Percentiles rank a stretch among this genome's conserved stretches.
Conservation (phyloP, 2,329 filamentous ascomycete genomes). For the Cladophialophora yegresii region DNA sequence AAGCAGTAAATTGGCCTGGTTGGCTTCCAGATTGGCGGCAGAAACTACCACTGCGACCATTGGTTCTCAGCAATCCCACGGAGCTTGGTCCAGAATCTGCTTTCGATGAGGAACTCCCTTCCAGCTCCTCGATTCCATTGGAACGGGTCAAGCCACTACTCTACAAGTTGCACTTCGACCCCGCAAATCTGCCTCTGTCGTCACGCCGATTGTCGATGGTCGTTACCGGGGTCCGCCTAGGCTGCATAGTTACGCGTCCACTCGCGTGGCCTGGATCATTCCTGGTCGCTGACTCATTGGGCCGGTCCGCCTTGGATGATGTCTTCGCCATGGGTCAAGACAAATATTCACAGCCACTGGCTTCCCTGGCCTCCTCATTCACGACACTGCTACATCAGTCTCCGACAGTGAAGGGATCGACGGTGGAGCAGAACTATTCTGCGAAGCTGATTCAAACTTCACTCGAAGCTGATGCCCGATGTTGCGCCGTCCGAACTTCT, state of each 20-base stretch:
- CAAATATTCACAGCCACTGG: conserved; percentile 18
- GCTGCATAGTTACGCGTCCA: conserved; percentile 21
- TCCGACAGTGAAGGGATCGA: background rate
- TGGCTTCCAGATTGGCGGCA: conserved; percentile 30
- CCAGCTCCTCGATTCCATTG: background rate
- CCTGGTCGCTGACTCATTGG: conserved; percentile 20
- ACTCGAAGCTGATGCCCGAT: conserved; percentile 10
- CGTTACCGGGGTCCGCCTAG: conserved; percentile 22
- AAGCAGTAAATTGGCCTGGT: conserved; percentile 15
- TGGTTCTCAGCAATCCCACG: conserved; percentile 17
- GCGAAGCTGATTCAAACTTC: conserved; percentile 11
- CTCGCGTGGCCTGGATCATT: conserved; percentile 24
- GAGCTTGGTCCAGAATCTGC: conserved; percentile 21
- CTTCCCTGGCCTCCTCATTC: conserved; percentile 8
- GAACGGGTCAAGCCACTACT: background rate
- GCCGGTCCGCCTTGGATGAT: background rate
- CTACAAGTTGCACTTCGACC: conserved; percentile 10
- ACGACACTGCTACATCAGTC: background rate
- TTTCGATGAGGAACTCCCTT: conserved; percentile 21
- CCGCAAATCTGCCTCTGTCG: background rate
- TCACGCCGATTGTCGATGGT: conserved; percentile 8
- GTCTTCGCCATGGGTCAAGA: background rate
- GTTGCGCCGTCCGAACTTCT: conserved; percentile 24
- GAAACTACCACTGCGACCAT: conserved; percentile 24
- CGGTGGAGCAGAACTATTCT: conserved; percentile 6